A percentile compares a stretch with the other conserved stretches of the same genome.
These are phyloP conservation scores for Dentipellis fragilis DNA, from an alignment of 768 basidiomycete species.

Conservation along the genomic window DNA sequence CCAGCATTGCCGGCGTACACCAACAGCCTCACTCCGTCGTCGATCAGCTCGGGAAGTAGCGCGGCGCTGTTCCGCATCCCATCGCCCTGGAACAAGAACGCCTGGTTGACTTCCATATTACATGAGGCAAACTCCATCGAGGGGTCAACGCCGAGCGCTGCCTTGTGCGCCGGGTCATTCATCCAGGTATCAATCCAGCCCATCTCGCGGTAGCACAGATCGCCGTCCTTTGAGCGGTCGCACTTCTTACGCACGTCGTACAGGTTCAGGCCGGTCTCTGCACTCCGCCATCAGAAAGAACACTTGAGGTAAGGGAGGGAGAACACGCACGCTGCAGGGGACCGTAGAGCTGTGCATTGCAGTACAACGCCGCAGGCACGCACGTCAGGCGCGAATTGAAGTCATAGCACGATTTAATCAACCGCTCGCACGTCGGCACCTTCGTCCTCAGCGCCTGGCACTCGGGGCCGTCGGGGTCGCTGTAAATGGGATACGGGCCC, in stretches of 20 bases:
- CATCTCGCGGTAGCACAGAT: conserved; percentile 72
- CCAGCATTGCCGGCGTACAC: conserved; percentile 87
- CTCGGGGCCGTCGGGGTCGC: conserved; percentile 38
- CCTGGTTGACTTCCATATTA: conserved; percentile 72
- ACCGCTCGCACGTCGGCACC: conserved; percentile 41
- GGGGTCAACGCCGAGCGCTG: conserved; percentile 64
- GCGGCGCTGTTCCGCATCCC: conserved; percentile 73
- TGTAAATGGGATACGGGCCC: conserved; percentile 74
- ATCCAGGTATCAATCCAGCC: conserved; percentile 83
- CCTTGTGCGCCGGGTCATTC: conserved; percentile 70
- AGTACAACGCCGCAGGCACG: conserved; percentile 64
- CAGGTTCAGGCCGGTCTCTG: conserved; percentile 72
- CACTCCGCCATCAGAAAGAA: not conserved
- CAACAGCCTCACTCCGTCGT: conserved; percentile 73
- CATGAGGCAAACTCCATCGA: conserved; percentile 55
- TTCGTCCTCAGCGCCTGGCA: conserved; percentile 36
- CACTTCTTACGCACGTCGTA: conserved; percentile 81
- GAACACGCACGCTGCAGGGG: conserved; percentile 55
- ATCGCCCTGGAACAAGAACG: conserved; percentile 77
- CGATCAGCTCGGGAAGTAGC: conserved; percentile 71
- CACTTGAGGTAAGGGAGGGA: not conserved
- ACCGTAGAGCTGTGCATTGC: conserved; percentile 61
- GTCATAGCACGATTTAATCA: conserved; percentile 41
- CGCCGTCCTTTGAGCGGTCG: conserved; percentile 57
- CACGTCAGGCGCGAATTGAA: conserved; percentile 32